Evolutionary conservation across 2,329 filamentous ascomycete genomes (phyloP).

Genomic region (Colletotrichum chrysophilum): DNA sequence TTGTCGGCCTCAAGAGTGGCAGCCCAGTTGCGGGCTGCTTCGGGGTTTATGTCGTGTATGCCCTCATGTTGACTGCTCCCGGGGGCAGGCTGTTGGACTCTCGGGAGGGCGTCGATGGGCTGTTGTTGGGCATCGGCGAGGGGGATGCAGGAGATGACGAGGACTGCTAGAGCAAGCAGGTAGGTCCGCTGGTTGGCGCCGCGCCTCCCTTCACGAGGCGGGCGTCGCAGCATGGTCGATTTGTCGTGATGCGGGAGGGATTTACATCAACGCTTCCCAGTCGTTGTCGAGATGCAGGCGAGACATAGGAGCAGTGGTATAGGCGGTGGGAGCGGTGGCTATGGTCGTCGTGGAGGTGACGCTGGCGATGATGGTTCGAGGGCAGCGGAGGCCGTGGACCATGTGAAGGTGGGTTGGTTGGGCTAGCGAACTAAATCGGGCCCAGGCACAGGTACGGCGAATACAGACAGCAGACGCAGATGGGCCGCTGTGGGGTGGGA

Average conservation of each 20-base stretch:
- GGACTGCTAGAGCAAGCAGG: slow-evolving; percentile 61
- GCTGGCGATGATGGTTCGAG: background rate
- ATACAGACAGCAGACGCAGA: background rate
- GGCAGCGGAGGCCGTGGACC: background rate
- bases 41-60: slow-evolving; percentile 20
- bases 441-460: background rate
- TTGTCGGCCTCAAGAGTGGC: slow-evolving; percentile 34
- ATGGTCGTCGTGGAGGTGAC: background rate
- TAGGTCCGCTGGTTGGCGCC: slow-evolving; percentile 50
- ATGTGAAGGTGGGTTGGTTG: slow-evolving; percentile 19
- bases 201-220: slow-evolving; percentile 62
- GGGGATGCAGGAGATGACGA: slow-evolving; percentile 60
- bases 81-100: slow-evolving; percentile 1
- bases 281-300: slow-evolving; percentile 4
- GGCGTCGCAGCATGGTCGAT: slow-evolving; percentile 65
- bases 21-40: slow-evolving; percentile 34
- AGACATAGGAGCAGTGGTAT: slow-evolving; percentile 19
- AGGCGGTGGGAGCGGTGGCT: background rate
- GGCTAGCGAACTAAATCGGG: slow-evolving; percentile 18
- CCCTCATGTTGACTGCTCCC: slow-evolving; percentile 4
- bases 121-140: slow-evolving; percentile 69
- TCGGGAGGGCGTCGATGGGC: slow-evolving; percentile 16
- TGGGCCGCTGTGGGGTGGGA: background rate
- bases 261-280: slow-evolving; percentile 22
- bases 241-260: slow-evolving; percentile 2